Percentiles rank a stretch among this genome's conserved stretches.
Evolutionary conservation across 768 basidiomycete genomes (phyloP).

Genomic region (Suillus cothurnatus): DNA sequence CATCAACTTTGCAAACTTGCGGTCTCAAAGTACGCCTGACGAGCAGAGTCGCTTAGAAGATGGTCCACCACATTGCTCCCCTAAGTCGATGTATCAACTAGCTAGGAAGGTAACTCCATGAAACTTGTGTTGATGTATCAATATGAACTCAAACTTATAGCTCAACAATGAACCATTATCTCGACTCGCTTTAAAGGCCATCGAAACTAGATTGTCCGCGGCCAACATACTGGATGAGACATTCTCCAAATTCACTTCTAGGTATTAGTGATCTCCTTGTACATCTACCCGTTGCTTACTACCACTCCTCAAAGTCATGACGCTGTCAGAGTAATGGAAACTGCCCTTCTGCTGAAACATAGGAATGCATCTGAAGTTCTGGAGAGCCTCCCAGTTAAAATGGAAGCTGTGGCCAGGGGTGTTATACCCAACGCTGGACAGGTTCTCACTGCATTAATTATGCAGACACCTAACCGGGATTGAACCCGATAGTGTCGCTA

Average conservation of each 20-base stretch:
- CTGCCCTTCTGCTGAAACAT: constrained; percentile 4
- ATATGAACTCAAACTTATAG: background rate
- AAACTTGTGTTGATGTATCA: background rate
- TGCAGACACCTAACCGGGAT: background rate
- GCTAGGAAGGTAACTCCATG: constrained; percentile 19
- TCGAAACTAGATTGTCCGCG: constrained; percentile 2
- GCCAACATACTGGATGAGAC: constrained; percentile 14
- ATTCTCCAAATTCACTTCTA: constrained; percentile 15
- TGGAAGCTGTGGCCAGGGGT: constrained; percentile 6
- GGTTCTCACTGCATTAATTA: constrained; percentile 6
- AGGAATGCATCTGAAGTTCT: constrained; percentile 1
- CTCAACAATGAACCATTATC: constrained; percentile 4
- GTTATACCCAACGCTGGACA: constrained; percentile 10
- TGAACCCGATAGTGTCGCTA: background rate
- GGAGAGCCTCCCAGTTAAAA: constrained; percentile 10
- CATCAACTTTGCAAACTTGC: constrained; percentile 8
- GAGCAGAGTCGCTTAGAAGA: background rate
- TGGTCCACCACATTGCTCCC: constrained; percentile 19
- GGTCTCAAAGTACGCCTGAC: constrained; percentile 1
- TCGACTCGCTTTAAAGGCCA: constrained; percentile 9
- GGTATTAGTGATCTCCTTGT: background rate
- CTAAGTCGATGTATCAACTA: constrained; percentile 30
- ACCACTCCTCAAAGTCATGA: constrained; percentile 6
- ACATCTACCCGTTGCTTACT: background rate
- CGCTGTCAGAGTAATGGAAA: constrained; percentile 11